A percentile compares a stretch with the other conserved stretches of the same genome.
These are phyloP conservation scores for Talaromyces atroroseus DNA, from an alignment of 2,329 filamentous ascomycete genomes.

Conservation along the genomic window DNA sequence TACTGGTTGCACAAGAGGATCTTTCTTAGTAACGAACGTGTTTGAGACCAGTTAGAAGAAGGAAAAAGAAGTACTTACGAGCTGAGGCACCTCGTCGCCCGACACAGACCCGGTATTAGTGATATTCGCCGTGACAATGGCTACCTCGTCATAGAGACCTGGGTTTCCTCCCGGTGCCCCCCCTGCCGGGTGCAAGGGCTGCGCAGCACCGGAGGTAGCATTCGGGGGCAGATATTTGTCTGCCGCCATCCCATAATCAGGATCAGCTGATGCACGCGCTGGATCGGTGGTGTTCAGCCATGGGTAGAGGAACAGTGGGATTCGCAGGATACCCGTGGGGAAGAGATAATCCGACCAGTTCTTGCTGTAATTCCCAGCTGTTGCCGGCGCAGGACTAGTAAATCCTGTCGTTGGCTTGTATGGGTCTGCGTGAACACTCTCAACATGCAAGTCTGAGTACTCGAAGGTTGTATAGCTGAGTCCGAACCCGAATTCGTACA, in stretches of 20 bases:
- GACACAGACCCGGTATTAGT: slow-evolving; percentile 46
- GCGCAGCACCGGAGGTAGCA: slow-evolving; percentile 48
- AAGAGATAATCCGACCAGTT: slow-evolving; percentile 50
- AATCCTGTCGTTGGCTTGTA: slow-evolving; percentile 51
- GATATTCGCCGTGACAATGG: slow-evolving; percentile 45
- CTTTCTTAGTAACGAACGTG: slow-evolving; percentile 21
- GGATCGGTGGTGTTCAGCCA: slow-evolving; percentile 58
- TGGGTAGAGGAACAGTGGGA: slow-evolving; percentile 57
- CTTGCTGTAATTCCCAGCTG: slow-evolving; percentile 33
- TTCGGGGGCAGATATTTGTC: slow-evolving; percentile 47
- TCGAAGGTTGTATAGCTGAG: slow-evolving; percentile 58
- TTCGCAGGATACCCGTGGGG: slow-evolving; percentile 47
- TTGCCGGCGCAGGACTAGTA: slow-evolving; percentile 49
- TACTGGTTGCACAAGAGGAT: slow-evolving; percentile 43
- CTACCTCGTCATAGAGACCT: slow-evolving; percentile 47
- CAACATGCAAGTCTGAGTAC: slow-evolving; percentile 54
- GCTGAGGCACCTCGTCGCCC: slow-evolving; percentile 51
- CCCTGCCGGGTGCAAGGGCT: slow-evolving; percentile 53
- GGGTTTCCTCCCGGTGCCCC: slow-evolving; percentile 57
- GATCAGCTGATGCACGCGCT: slow-evolving; percentile 47
- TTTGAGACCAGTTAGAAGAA: slow-evolving; percentile 33
- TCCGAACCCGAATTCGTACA: slow-evolving; percentile 59
- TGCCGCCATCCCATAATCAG: slow-evolving; percentile 48
- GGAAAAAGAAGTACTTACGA: slow-evolving; percentile 27
- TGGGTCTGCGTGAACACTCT: slow-evolving; percentile 34